phyloP scores from a whole-genome alignment of 2,329 filamentous ascomycete species.

The Sporothrix inflata region DNA sequence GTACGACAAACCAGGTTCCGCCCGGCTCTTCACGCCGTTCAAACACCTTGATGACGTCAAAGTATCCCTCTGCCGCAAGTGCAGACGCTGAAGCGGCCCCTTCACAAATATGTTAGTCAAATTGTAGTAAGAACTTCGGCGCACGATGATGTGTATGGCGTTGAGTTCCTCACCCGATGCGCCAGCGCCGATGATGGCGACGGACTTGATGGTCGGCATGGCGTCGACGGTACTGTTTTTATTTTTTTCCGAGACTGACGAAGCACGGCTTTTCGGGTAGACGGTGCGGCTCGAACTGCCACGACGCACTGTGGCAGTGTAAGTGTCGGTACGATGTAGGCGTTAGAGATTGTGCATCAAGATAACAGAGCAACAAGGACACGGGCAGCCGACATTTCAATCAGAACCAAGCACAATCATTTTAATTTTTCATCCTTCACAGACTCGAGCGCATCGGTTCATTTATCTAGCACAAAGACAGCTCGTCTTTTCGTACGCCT shows the following conservation, averaged over 20 bases:
- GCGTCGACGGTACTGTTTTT: neutral
- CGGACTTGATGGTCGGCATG: constrained; percentile 30
- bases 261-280: no score
- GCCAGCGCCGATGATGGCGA: constrained; percentile 33
- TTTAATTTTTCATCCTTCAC: no score
- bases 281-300: neutral
- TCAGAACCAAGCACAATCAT: no score
- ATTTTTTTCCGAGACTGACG: neutral
- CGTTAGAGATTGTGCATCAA: neutral
- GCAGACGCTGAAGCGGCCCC: constrained; percentile 54
- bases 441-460: neutral
- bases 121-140: neutral
- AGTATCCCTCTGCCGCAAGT: constrained; percentile 50
- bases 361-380: neutral
- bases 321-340: neutral
- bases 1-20: constrained; percentile 48
- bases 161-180: constrained; percentile 26
- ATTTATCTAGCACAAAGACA: neutral
- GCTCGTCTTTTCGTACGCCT: neutral
- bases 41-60: constrained; percentile 48
- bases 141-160: neutral
- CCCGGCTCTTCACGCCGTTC: constrained; percentile 49
- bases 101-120: constrained; percentile 33
- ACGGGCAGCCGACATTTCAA: neutral
- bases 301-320: neutral